Evolutionary conservation across 164 flowering plant species (phyloP).

Genomic region (Umbellularia californica): DNA sequence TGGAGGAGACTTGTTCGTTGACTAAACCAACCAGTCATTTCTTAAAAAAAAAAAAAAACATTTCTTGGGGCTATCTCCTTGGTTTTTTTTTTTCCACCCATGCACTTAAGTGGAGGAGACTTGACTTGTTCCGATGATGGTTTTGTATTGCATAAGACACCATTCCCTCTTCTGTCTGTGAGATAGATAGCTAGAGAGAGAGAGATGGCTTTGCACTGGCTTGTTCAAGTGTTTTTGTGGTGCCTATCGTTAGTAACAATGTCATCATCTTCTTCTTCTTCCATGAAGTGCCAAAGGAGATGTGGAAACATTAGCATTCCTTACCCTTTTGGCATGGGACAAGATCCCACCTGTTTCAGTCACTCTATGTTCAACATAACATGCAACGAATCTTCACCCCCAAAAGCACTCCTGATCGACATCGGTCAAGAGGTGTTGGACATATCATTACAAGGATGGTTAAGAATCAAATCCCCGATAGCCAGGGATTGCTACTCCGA

Average conservation of each 20-base stretch:
- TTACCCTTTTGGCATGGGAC: slow-evolving; percentile 26
- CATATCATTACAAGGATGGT: not conserved
- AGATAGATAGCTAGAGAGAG: not conserved
- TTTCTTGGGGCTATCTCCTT: too few species aligned
- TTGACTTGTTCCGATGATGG: too few species aligned
- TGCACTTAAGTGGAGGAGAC: too few species aligned
- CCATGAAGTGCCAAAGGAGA: slow-evolving; percentile 6
- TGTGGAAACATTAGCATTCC: slow-evolving; percentile 38
- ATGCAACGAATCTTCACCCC: not conserved
- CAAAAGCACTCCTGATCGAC: slow-evolving; percentile 19
- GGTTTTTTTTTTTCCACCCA: too few species aligned
- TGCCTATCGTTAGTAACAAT: not conserved
- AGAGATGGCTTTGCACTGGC: not conserved
- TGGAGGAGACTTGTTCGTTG: too few species aligned
- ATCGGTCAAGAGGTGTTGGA: not conserved
- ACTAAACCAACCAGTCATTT: too few species aligned
- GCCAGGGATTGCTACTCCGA: not conserved
- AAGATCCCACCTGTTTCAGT: not conserved
- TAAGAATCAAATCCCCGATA: not conserved
- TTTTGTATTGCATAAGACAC: too few species aligned
- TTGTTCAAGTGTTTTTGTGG: not conserved
- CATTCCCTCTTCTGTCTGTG: too few species aligned
- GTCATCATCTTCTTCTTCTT: not conserved
- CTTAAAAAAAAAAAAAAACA: too few species aligned
- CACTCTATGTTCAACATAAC: slow-evolving; percentile 20